A percentile compares a stretch with the other conserved stretches of the same genome.
phyloP scores from a whole-genome alignment of 352 stramenopile species.

The Peronosclerospora sorghi region DNA sequence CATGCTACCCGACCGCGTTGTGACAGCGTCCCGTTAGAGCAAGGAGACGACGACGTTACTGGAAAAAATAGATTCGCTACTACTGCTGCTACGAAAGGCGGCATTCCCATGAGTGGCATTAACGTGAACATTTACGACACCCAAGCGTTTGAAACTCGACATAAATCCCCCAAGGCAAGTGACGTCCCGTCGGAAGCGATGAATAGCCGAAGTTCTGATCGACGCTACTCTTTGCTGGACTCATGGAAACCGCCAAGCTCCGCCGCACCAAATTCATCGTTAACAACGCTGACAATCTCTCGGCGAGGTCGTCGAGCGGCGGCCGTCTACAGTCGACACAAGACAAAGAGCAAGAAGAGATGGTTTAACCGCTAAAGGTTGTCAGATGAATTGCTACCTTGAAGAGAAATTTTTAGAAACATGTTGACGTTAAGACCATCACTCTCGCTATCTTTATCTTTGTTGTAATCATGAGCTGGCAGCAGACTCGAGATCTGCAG shows the following conservation, averaged over 20 bases:
- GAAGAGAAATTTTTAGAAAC: not conserved
- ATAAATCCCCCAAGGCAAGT: constrained; percentile 2
- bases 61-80: not conserved
- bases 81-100: constrained; percentile 1
- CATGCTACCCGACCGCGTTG: constrained; percentile 18
- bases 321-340: constrained; percentile 50
- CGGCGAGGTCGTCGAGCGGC: constrained; percentile 45
- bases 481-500: constrained; percentile 4
- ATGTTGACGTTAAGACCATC: constrained; percentile 41
- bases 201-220: constrained; percentile 28
- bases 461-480: constrained; percentile 9
- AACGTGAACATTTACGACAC: constrained; percentile 15
- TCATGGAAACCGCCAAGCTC: constrained; percentile 57
- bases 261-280: constrained; percentile 41
- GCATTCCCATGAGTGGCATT: constrained; percentile 28
- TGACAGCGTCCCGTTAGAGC: constrained; percentile 28
- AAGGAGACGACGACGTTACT: constrained; percentile 9
- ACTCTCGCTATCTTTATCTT: constrained; percentile 34
- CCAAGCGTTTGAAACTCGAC: constrained; percentile 7
- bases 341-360: constrained; percentile 39
- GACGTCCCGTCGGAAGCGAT: constrained; percentile 20
- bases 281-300: constrained; percentile 66
- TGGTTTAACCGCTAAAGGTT: constrained; percentile 28
- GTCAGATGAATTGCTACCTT: not conserved
- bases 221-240: constrained; percentile 61